These are phyloP conservation scores for Mycosarcoma maydis DNA, from an alignment of 1,284 basidiomycete genomes.

Conservation along the genomic window DNA sequence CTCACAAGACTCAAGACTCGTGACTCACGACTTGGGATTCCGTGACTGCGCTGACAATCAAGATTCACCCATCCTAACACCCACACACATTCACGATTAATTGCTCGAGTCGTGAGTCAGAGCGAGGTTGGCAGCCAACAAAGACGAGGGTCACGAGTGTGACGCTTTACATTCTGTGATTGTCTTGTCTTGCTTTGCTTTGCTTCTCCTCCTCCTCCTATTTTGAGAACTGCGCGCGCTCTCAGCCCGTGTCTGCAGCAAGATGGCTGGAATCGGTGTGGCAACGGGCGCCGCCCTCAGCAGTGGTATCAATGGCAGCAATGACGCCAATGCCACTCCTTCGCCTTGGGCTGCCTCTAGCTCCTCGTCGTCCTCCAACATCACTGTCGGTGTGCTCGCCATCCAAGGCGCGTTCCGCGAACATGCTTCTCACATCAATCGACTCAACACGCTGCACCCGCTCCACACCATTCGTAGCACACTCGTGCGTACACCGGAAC, in stretches of 20 bases:
- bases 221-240: too few relatives aligned
- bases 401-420: conserved; percentile 94
- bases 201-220: too few relatives aligned
- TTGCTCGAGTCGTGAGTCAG: too few relatives aligned
- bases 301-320: conserved; percentile 5
- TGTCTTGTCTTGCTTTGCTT: too few relatives aligned
- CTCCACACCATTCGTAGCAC: conserved; percentile 61
- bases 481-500: conserved; percentile 80
- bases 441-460: conserved; percentile 39
- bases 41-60: too few relatives aligned
- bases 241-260: not conserved
- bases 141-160: too few relatives aligned
- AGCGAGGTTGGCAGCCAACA: too few relatives aligned
- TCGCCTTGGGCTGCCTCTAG: conserved; percentile 8
- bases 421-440: conserved; percentile 79
- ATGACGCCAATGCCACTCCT: not conserved
- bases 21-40: too few relatives aligned
- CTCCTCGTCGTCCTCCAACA: conserved; percentile 1
- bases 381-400: conserved; percentile 71
- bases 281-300: conserved; percentile 33
- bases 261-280: conserved; percentile 36
- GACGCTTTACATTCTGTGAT: too few relatives aligned
- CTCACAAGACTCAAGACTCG: too few relatives aligned
- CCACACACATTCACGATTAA: too few relatives aligned
- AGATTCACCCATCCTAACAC: too few relatives aligned